Evolutionary conservation across 768 basidiomycete genomes (phyloP), one percentile per base, ranked within the genome.

Genomic region (Paxillus rubicundulus): DNA sequence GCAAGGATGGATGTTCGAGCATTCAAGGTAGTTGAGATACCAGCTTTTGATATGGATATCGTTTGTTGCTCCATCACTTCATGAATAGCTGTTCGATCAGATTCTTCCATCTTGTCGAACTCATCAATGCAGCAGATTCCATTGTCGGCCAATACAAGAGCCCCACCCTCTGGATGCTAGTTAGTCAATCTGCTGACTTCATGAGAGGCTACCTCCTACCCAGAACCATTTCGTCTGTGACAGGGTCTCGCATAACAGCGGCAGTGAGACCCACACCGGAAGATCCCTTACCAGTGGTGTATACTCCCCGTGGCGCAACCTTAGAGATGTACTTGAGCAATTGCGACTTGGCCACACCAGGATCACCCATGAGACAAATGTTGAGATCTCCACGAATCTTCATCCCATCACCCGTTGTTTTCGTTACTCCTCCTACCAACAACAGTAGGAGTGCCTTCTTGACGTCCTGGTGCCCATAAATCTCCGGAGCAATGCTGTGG

Each of bases 41-140:
- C 97, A 5, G 97, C 97, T 72, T 98, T 99, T 39, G 97, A 97
- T 57, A 99, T 99, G 3, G 96, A 98, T 51, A 99, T 98, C 0
- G 97, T 99, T 73, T 99, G 97, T 70, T 98, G 97, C 72, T 98
- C 96, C 97, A 99, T 99, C 54, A 99, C 97, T 79, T 99, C 97
- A 74, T 99, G 97, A 56, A 99, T 98, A 13, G 97, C 92, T 2
- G 97, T 98, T 60, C 97, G 80, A 69, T 98, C 97, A 1, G 92
- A 70, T 72, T 99, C 97, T 60, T 98, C 97, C 97, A 99, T 99
- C 70, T 99, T 98, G 76, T 99, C 97, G 66, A 99, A 99, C 68
- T 99, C 97, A 60, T 99, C 97, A 57, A 99, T 99, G 70, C 96
- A 98, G 75, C 95, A 98, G 64, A 99, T 99, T 27, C 97, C 97